These are phyloP conservation scores for Kwoniella shandongensis DNA, from an alignment of 768 basidiomycete genomes.

Conservation along the genomic window DNA sequence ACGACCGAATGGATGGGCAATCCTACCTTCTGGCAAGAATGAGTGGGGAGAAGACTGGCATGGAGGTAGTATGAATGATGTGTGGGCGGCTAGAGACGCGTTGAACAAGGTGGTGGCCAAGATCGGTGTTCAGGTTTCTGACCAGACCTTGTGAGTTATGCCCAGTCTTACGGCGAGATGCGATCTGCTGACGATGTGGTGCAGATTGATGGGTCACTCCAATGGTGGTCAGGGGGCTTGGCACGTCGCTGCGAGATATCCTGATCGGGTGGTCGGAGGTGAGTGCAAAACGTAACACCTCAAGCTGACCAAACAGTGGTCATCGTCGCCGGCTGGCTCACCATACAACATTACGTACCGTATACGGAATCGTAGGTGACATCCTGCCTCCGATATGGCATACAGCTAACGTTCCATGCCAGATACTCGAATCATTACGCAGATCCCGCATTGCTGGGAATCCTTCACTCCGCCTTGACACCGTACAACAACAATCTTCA, in stretches of 20 bases:
- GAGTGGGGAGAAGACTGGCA: conserved; percentile 95
- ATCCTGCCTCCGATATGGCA: too few relatives aligned
- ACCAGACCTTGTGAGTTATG: conserved; percentile 47
- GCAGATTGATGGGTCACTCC: conserved; percentile 81
- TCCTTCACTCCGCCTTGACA: conserved; percentile 72
- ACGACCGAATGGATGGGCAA: conserved; percentile 67
- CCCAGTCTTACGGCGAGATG: too few relatives aligned
- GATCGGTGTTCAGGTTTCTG: conserved; percentile 50
- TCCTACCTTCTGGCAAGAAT: conserved; percentile 79
- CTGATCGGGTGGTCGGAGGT: conserved; percentile 60
- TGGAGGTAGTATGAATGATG: conserved; percentile 73
- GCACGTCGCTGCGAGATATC: conserved; percentile 73
- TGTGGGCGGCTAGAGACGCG: conserved; percentile 65
- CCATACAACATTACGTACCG: conserved; percentile 81
- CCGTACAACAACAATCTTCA: conserved; percentile 87
- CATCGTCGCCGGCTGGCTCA: conserved; percentile 78
- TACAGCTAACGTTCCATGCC: too few relatives aligned
- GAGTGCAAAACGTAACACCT: neutral
- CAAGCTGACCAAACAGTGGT: conserved; percentile 54
- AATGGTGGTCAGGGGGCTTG: conserved; percentile 91
- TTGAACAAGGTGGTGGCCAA: conserved; percentile 58
- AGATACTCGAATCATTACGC: conserved; percentile 61
- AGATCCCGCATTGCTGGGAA: conserved; percentile 70
- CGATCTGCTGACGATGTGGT: neutral
- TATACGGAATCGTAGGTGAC: conserved; percentile 66